Base-by-base conservation (phyloP, 768 basidiomycete genomes). In the Serendipita sp. region DNA sequence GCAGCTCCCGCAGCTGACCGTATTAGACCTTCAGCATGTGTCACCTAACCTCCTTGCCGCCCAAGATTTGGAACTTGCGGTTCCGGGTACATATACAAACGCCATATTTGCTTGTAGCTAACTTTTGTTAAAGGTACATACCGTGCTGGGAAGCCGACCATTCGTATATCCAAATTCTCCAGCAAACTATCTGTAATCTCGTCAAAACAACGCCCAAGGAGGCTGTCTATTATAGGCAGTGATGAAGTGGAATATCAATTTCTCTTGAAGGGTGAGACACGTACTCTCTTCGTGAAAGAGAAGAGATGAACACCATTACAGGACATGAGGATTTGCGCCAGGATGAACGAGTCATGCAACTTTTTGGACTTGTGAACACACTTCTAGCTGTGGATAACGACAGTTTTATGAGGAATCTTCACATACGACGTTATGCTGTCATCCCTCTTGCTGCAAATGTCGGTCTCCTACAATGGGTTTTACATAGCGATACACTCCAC, bases 271-370 rank as follows among this genome's bases (percentile, higher is more conserved):
- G 96, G 91, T 88, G 62, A 33, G 70, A 18, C 40, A 40, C 40
- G 13, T 6, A 5, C 13, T 8, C 29, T 16, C 36, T 37, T 29
- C 16, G n/a, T 52, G 8, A 52, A 31, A 50, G 5, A 60, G 16
- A 45, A 23, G 36, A 3, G 16, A 23, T 58, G 11, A 37, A 34
- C 27, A 4, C 8, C n/a, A 34, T 53, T 10, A 10, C 67, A 94
- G 92, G 96, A 5, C 96, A 99, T 73, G 96, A 99, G 76, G 96
- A 99, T 76, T 79, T 99, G 62, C 92, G 96, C 44, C 96, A 98
- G 74, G 96, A 99, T 72, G 96, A 99, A 70, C 83, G 96, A 66
- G 96, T 98, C 64, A 98, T 98, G 95, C 96, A 99, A 73, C 80
- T 98, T 18, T 98, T 98, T 74, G 88, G 96, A 65, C 84, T 99